phyloP scores from a whole-genome alignment of 2,329 filamentous ascomycete genomes.

The Hawksworthiomyces lignivorus region DNA sequence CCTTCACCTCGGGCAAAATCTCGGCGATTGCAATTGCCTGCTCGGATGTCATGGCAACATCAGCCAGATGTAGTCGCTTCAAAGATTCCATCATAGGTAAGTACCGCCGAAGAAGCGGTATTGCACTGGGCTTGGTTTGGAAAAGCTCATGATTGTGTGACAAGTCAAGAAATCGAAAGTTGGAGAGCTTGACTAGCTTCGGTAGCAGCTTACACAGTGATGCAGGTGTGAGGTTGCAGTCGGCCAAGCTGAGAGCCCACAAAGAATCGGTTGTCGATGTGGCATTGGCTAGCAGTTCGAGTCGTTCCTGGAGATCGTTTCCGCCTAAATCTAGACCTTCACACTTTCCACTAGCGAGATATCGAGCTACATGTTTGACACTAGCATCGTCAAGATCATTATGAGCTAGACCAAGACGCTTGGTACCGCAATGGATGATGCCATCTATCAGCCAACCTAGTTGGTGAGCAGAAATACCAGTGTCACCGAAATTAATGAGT shows the following conservation, averaged over 20 bases:
- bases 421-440: slow-evolving; percentile 67
- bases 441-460: slow-evolving; percentile 75
- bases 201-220: slow-evolving; percentile 71
- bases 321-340: slow-evolving; percentile 85
- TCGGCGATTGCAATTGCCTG: slow-evolving; percentile 89
- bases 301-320: slow-evolving; percentile 59
- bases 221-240: slow-evolving; percentile 70
- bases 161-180: slow-evolving; percentile 83
- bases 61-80: slow-evolving; percentile 78
- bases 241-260: slow-evolving; percentile 77
- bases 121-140: slow-evolving; percentile 61
- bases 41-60: slow-evolving; percentile 76
- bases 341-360: slow-evolving; percentile 67
- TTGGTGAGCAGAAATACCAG: slow-evolving; percentile 61
- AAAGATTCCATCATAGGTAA: slow-evolving; percentile 70
- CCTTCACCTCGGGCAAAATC: slow-evolving; percentile 74
- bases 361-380: slow-evolving; percentile 67
- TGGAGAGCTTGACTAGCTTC: slow-evolving; percentile 57
- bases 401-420: slow-evolving; percentile 72
- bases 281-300: slow-evolving; percentile 44
- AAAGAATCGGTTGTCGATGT: slow-evolving; percentile 50
- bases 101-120: slow-evolving; percentile 66
- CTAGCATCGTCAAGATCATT: slow-evolving; percentile 71
- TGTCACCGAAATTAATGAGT: slow-evolving; percentile 76
- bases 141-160: slow-evolving; percentile 85